Conservation (phyloP, 805 yeast genomes). For the Torulaspora gathmanii region DNA sequence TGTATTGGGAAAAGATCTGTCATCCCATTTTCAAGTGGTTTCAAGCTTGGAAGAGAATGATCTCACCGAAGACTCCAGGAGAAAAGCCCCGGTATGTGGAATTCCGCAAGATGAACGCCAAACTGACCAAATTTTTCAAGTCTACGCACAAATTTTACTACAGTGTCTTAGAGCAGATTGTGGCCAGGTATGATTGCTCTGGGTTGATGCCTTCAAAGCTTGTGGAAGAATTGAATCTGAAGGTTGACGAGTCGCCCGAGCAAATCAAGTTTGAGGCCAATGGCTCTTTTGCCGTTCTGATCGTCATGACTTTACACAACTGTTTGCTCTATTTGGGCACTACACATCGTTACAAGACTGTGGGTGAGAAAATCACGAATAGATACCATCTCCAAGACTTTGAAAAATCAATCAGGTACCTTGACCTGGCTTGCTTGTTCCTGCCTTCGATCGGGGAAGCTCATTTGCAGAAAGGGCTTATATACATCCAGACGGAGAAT, state of each 20-base stretch:
- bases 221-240: slow-evolving; percentile 9
- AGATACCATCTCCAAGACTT: slow-evolving; percentile 40
- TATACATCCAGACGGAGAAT: slow-evolving; percentile 27
- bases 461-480: slow-evolving; percentile 33
- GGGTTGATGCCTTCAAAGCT: slow-evolving; percentile 14
- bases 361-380: slow-evolving; percentile 42
- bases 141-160: slow-evolving; percentile 47
- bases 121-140: slow-evolving; percentile 46
- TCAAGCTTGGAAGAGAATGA: slow-evolving; percentile 36
- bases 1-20: slow-evolving; percentile 57
- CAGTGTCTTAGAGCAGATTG: slow-evolving; percentile 33
- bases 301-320: slow-evolving; percentile 19
- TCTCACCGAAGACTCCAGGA: slow-evolving; percentile 15
- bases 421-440: slow-evolving; percentile 50
- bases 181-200: slow-evolving; percentile 10
- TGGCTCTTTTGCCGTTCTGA: slow-evolving; percentile 13
- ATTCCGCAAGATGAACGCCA: slow-evolving; percentile 50
- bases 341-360: slow-evolving; percentile 51
- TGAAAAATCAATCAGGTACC: slow-evolving; percentile 43
- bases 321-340: slow-evolving; percentile 50
- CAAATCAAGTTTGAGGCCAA: slow-evolving; percentile 7
- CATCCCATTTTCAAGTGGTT: slow-evolving; percentile 60
- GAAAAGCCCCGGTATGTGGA: slow-evolving; percentile 43
- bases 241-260: slow-evolving; percentile 1
- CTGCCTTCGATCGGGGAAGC: slow-evolving; percentile 66